Evolutionary conservation across 108 stramenopile genomes (phyloP), one percentile per base, ranked within the genome.

Genomic region (Cyclostephanos tholiformis): DNA sequence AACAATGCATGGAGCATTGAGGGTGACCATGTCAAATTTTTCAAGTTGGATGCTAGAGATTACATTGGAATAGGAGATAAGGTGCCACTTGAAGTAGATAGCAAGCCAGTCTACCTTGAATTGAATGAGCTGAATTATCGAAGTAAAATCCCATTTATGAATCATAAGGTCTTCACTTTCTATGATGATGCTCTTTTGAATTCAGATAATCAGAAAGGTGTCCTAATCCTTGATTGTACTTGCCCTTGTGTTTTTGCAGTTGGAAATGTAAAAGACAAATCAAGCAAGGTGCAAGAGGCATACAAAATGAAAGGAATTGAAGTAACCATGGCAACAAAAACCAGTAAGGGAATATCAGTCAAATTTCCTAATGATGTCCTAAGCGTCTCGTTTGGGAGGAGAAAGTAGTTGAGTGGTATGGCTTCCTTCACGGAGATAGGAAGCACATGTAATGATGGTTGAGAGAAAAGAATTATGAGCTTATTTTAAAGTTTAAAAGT

Each of bases 1-100:
- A 29, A 43, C 50, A 49, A 69, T 17, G 29, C 19, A 35, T 64
- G 74, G n/a, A n/a, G n/a, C n/a, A n/a, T n/a, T n/a, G n/a, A n/a
- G n/a, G n/a, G n/a, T n/a, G n/a, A n/a, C n/a, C n/a, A n/a, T n/a
- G n/a, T n/a, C 48, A 62, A 74, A 9, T 69, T 74, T 36, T 60
- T 75, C 49, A 69, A 64, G 32, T 29, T 80, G 20, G 30, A 68
- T n/a, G 66, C 72, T 0, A 52, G 35, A 26, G 73, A 48, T 16
- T 80, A 80, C 35, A 38, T 74, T 41, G 73, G 79, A 27, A 50
- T 75, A 1, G 61, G 74, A 20, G 73, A 80, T 44, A 61, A 74
- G 7, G 22, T 55, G 44, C 72, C 74, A 17, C 29, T 80, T 27
- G 29, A 38, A 41, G 53, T 64, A 5, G 25, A 74, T 55, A 59